Evolutionary conservation across 495 filamentous ascomycete genomes (phyloP).

Genomic region (Hypoxylon perforatum): DNA sequence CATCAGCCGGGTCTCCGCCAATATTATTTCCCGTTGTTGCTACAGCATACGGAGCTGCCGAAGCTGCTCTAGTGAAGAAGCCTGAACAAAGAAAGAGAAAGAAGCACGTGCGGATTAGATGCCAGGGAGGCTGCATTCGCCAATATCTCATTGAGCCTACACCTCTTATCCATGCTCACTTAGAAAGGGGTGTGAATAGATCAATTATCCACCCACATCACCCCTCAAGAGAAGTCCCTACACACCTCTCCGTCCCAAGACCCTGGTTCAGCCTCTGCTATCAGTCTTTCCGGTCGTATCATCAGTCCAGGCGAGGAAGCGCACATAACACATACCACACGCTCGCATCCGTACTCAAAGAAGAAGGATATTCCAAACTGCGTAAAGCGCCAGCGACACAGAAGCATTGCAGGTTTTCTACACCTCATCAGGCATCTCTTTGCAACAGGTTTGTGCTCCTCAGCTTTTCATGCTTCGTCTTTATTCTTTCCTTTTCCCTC

Average conservation of each 20-base stretch:
- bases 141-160: conserved; percentile 34
- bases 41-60: conserved; percentile 19
- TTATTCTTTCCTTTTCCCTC: conserved; percentile 39
- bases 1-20: conserved; percentile 14
- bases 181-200: conserved; percentile 43
- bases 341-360: conserved; percentile 19
- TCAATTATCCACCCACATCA: conserved; percentile 36
- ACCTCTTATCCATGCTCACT: conserved; percentile 25
- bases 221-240: conserved; percentile 28
- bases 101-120: conserved; percentile 31
- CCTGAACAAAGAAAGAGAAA: conserved; percentile 40
- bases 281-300: conserved; percentile 15
- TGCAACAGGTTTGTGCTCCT: conserved; percentile 56
- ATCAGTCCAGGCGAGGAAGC: conserved; percentile 25
- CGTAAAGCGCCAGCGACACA: conserved; percentile 14
- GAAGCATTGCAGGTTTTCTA: conserved; percentile 15
- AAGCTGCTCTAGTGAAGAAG: conserved; percentile 26
- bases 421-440: conserved; percentile 26
- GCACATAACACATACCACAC: conserved; percentile 22
- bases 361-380: conserved; percentile 19
- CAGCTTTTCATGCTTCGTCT: conserved; percentile 30
- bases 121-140: conserved; percentile 35
- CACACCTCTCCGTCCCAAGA: conserved; percentile 35
- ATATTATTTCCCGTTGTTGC: conserved; percentile 22
- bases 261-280: conserved; percentile 30